Evolutionary conservation across 805 yeast genomes (phyloP).

Genomic region (Lipomyces yamadae): DNA sequence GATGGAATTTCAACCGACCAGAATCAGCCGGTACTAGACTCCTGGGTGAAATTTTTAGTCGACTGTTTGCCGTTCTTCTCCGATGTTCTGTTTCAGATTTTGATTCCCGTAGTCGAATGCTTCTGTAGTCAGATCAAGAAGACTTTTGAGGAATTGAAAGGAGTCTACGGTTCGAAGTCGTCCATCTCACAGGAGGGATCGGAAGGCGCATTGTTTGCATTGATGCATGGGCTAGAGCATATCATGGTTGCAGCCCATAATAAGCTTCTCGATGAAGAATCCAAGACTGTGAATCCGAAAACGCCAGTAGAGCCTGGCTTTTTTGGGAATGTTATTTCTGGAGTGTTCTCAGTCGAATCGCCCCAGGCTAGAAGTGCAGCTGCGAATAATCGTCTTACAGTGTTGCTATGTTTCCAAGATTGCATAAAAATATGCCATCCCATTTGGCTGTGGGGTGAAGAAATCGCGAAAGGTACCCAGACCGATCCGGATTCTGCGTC

Average conservation of each 20-base stretch:
- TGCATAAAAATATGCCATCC: conserved; percentile 59
- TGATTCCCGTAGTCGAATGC: conserved; percentile 59
- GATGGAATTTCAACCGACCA: conserved; percentile 55
- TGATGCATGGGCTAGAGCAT: conserved; percentile 66
- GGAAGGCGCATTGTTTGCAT: conserved; percentile 50
- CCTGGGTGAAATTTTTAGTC: conserved; percentile 58
- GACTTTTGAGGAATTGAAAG: conserved; percentile 45
- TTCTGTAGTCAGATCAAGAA: conserved; percentile 50
- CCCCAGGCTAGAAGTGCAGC: conserved; percentile 52
- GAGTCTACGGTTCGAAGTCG: conserved; percentile 24
- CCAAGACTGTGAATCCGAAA: conserved; percentile 30
- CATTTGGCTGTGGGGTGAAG: conserved; percentile 76
- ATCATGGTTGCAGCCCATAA: conserved; percentile 64
- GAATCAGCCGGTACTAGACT: conserved; percentile 51
- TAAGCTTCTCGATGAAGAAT: conserved; percentile 38
- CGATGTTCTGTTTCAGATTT: conserved; percentile 59
- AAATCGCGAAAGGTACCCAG: conserved; percentile 30
- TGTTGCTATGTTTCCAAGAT: conserved; percentile 67
- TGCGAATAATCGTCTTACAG: conserved; percentile 58
- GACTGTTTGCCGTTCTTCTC: conserved; percentile 58
- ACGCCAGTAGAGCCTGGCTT: conserved; percentile 54
- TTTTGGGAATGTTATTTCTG: conserved; percentile 62
- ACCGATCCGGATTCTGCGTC: conserved; percentile 34
- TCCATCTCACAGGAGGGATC: conserved; percentile 16
- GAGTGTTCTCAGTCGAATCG: conserved; percentile 76